Conservation (phyloP, 2,329 filamentous ascomycete genomes). For the Paecilomyces dactylethromorphus region DNA sequence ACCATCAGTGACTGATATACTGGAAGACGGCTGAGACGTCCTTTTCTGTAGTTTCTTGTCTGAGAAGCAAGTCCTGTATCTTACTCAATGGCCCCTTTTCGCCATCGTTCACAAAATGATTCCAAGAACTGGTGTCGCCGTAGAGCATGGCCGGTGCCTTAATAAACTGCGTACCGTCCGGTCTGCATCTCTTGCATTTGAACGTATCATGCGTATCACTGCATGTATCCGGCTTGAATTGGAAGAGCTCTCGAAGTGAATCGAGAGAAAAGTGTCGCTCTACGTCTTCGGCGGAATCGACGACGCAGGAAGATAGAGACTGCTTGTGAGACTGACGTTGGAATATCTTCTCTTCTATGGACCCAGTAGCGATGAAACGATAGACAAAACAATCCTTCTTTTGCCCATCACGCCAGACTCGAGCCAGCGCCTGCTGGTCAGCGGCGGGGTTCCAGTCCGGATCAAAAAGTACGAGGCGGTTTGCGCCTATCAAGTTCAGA, state of each 20-base stretch:
- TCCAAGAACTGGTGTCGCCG: conserved; percentile 98
- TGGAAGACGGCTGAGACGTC: conserved; percentile 95
- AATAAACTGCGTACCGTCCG: conserved; percentile 77
- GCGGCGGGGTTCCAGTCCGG: conserved; percentile 97
- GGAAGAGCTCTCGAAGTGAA: conserved; percentile 85
- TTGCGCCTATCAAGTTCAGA: conserved; percentile 90
- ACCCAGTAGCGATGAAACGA: conserved; percentile 96
- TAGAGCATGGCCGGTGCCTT: conserved; percentile 95
- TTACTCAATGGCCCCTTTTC: conserved; percentile 60
- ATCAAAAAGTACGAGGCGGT: conserved; percentile 91
- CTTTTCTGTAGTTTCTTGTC: conserved; percentile 72
- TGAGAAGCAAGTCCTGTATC: conserved; percentile 85
- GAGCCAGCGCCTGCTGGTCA: conserved; percentile 91
- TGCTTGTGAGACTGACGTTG: conserved; percentile 98
- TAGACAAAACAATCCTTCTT: conserved; percentile 99
- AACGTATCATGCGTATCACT: conserved; percentile 98
- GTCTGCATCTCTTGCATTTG: conserved; percentile 92
- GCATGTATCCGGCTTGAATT: conserved; percentile 75
- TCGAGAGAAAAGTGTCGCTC: conserved; percentile 94
- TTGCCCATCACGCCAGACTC: conserved; percentile 97
- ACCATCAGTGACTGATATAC: conserved; percentile 79
- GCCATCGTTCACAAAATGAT: conserved; percentile 82
- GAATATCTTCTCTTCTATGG: conserved; percentile 99
- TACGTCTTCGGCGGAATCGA: conserved; percentile 93
- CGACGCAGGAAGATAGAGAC: conserved; percentile 89